phyloP scores from a whole-genome alignment of 176 grass and related monocot genomes.

The Olyra latifolia region DNA sequence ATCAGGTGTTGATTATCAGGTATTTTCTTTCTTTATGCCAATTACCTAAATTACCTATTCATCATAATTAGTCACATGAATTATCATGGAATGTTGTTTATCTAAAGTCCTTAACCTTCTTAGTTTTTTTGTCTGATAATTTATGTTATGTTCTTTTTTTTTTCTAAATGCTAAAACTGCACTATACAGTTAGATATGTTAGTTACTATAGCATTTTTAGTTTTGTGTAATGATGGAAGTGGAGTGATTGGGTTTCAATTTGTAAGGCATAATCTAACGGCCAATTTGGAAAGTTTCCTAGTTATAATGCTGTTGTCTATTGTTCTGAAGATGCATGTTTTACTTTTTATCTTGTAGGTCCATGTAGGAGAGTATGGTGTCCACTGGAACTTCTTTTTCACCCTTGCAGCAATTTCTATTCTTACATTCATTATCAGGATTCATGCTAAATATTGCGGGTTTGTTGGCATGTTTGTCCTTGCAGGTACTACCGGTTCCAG shows the following conservation, averaged over 20 bases:
- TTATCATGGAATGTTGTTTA: neutral
- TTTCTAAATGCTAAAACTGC: neutral
- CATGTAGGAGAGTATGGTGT: slow-evolving; percentile 98
- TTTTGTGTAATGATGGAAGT: neutral
- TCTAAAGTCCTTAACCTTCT: neutral
- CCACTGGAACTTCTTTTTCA: slow-evolving; percentile 99
- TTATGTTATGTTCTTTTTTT: neutral
- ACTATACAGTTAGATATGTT: neutral
- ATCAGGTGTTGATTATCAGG: slow-evolving; percentile 90
- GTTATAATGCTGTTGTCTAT: slow-evolving; percentile 31
- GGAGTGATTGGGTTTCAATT: neutral
- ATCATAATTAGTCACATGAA: slow-evolving; percentile 6
- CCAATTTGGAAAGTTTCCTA: neutral
- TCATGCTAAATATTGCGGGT: slow-evolving; percentile 74
- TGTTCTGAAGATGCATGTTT: slow-evolving; percentile 26
- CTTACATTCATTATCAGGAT: slow-evolving; percentile 74
- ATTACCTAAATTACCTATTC: slow-evolving; percentile 28
- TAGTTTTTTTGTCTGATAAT: neutral
- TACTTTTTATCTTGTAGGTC: slow-evolving; percentile 55
- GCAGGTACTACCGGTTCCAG: slow-evolving; percentile 47
- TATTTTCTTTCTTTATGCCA: slow-evolving; percentile 31
- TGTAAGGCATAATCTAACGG: neutral
- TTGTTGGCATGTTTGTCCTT: slow-evolving; percentile 74
- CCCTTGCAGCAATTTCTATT: slow-evolving; percentile 80
- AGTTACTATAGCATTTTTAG: slow-evolving; percentile 3